These are phyloP conservation scores for Sugiyamaella japonica DNA, from an alignment of 1,139 yeast species.

Conservation along the genomic window DNA sequence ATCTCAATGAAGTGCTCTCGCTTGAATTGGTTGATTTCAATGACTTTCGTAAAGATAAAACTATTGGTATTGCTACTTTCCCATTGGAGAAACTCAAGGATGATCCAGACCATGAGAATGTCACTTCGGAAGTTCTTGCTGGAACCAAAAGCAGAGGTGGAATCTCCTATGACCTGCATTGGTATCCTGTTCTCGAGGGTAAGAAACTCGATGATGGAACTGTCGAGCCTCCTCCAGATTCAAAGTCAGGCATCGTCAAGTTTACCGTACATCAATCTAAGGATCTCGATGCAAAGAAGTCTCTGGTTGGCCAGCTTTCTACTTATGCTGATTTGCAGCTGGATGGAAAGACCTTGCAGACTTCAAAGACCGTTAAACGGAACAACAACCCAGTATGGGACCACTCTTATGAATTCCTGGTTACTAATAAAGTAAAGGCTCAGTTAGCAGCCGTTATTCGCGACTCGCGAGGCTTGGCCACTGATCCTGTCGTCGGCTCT, in stretches of 20 bases:
- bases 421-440: conserved; percentile 69
- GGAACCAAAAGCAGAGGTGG: conserved; percentile 80
- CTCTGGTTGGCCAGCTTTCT: conserved; percentile 68
- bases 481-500: conserved; percentile 60
- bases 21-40: conserved; percentile 72
- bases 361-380: conserved; percentile 60
- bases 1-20: conserved; percentile 77
- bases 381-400: conserved; percentile 71
- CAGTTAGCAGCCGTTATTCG: conserved; percentile 65
- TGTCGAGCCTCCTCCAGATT: conserved; percentile 81
- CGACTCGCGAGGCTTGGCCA: conserved; percentile 59
- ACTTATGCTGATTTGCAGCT: conserved; percentile 70
- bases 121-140: conserved; percentile 61
- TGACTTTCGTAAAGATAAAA: conserved; percentile 76
- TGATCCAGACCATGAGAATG: conserved; percentile 52
- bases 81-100: conserved; percentile 67
- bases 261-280: conserved; percentile 71
- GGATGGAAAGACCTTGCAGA: conserved; percentile 57
- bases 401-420: conserved; percentile 64
- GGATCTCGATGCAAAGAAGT: conserved; percentile 61
- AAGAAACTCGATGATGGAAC: conserved; percentile 81
- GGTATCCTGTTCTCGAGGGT: conserved; percentile 79
- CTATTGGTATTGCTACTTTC: conserved; percentile 73
- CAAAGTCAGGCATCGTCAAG: conserved; percentile 86
- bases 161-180: conserved; percentile 66